phyloP scores from a whole-genome alignment of 2,329 filamentous ascomycete genomes.

The Cercospora sojina region DNA sequence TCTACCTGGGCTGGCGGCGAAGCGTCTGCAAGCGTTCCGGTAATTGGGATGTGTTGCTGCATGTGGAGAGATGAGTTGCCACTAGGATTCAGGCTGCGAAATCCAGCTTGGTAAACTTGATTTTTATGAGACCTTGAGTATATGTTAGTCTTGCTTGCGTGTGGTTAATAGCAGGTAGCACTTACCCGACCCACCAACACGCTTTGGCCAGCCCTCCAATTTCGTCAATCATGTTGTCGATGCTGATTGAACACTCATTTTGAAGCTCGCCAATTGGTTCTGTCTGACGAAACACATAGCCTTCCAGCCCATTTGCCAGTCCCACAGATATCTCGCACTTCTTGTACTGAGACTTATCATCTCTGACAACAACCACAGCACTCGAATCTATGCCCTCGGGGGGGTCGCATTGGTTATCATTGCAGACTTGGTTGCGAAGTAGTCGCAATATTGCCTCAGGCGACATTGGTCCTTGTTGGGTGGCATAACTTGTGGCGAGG shows the following conservation, averaged over 20 bases:
- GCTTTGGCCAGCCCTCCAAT: slow-evolving; percentile 15
- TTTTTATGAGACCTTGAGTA: slow-evolving; percentile 13
- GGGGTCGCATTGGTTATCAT: slow-evolving; percentile 10
- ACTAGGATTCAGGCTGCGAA: slow-evolving; percentile 10
- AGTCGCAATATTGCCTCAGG: slow-evolving; percentile 12
- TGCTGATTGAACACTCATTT: slow-evolving; percentile 12
- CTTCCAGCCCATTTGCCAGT: slow-evolving; percentile 16
- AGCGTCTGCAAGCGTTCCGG: slow-evolving; percentile 1
- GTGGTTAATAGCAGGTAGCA: not conserved
- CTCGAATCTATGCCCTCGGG: slow-evolving; percentile 9
- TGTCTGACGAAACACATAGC: slow-evolving; percentile 16
- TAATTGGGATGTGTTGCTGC: slow-evolving; percentile 6
- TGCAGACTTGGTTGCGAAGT: slow-evolving; percentile 18
- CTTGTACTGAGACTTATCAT: slow-evolving; percentile 14
- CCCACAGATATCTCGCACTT: slow-evolving; percentile 21
- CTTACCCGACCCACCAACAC: slow-evolving; percentile 18
- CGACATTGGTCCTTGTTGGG: slow-evolving; percentile 16
- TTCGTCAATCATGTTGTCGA: slow-evolving; percentile 15
- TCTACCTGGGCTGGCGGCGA: not conserved
- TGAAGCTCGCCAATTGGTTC: slow-evolving; percentile 10
- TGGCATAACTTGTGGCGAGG: slow-evolving; percentile 17
- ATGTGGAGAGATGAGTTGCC: slow-evolving; percentile 8
- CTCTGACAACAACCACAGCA: slow-evolving; percentile 17
- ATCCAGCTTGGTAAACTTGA: slow-evolving; percentile 20
- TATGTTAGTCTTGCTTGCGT: not conserved